Evolutionary conservation across 768 basidiomycete genomes (phyloP).

Genomic region (Tricholoma terreum): DNA sequence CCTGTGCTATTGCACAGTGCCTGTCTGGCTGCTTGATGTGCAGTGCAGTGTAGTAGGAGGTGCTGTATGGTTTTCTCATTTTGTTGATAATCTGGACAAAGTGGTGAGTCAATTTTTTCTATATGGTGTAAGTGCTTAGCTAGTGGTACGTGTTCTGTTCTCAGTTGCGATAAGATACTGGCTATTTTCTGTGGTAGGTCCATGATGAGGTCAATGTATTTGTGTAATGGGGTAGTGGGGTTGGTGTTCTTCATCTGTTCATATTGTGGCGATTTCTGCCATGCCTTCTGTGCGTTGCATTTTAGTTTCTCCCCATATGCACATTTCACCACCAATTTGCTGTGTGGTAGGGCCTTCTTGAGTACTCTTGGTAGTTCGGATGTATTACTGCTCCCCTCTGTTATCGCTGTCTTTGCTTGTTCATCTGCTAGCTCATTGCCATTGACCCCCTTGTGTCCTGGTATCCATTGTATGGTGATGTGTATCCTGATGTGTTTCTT

Average conservation of each 20-base stretch:
- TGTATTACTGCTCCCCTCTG: background rate
- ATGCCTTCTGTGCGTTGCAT: background rate
- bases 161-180: conserved; percentile 26
- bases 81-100: background rate
- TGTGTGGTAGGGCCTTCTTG: background rate
- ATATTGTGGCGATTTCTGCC: background rate
- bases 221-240: conserved; percentile 9
- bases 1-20: too few relatives aligned
- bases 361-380: background rate
- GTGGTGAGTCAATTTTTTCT: conserved; percentile 17
- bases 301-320: background rate
- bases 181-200: conserved; percentile 12
- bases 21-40: background rate
- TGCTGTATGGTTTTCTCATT: background rate
- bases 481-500: background rate
- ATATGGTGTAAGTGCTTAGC: conserved; percentile 32
- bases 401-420: conserved; percentile 13
- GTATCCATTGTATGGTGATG: conserved; percentile 8
- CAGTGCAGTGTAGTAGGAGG: background rate
- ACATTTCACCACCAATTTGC: conserved; percentile 3
- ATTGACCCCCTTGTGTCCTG: conserved; percentile 10
- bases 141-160: too few relatives aligned
- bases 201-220: conserved; percentile 8
- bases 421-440: conserved; percentile 14
- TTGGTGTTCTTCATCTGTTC: conserved; percentile 5